A percentile compares a stretch with the other conserved stretches of the same genome.
phyloP scores from a whole-genome alignment of 192 early-diverging fungal genomes.

The Gonapodya sp. region DNA sequence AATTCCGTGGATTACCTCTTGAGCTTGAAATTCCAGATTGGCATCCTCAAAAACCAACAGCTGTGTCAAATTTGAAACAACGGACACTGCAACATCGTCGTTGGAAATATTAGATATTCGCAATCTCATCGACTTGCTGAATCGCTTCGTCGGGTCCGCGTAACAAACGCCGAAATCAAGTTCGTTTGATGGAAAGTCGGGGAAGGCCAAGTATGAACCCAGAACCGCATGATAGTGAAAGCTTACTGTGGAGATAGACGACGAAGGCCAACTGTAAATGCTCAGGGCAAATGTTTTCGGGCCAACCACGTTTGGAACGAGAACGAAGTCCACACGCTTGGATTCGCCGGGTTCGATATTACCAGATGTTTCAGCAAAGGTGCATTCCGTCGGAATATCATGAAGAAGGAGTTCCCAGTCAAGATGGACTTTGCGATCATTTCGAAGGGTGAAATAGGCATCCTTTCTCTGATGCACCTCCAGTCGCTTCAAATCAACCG shows the following conservation, averaged over 20 bases:
- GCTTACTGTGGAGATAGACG: conserved; percentile 22
- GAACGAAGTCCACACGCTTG: conserved; percentile 42
- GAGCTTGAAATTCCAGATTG: conserved; percentile 28
- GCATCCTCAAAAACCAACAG: conserved; percentile 63
- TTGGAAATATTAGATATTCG: conserved; percentile 60
- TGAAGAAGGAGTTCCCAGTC: conserved; percentile 6
- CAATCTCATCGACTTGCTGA: conserved; percentile 60
- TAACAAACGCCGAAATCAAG: conserved; percentile 78
- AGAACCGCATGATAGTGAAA: conserved; percentile 38
- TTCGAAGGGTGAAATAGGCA: conserved; percentile 44
- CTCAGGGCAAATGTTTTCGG: conserved; percentile 40
- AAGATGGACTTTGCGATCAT: conserved; percentile 18
- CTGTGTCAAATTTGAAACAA: conserved; percentile 66
- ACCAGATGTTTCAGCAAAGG: conserved; percentile 17
- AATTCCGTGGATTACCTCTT: conserved; percentile 41
- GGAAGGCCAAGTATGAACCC: conserved; percentile 27
- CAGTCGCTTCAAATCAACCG: conserved; percentile 39
- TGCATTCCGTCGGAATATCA: conserved; percentile 1
- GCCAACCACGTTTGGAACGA: conserved; percentile 38
- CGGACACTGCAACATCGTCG: conserved; percentile 57
- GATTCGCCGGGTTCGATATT: conserved; percentile 41
- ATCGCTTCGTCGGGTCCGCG: conserved; percentile 62
- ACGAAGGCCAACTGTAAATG: conserved; percentile 14
- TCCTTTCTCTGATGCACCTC: conserved; percentile 35
- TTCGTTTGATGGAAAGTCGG: conserved; percentile 38